Conservation (phyloP, 352 stramenopile genomes). For the Phytophthora syringae region DNA sequence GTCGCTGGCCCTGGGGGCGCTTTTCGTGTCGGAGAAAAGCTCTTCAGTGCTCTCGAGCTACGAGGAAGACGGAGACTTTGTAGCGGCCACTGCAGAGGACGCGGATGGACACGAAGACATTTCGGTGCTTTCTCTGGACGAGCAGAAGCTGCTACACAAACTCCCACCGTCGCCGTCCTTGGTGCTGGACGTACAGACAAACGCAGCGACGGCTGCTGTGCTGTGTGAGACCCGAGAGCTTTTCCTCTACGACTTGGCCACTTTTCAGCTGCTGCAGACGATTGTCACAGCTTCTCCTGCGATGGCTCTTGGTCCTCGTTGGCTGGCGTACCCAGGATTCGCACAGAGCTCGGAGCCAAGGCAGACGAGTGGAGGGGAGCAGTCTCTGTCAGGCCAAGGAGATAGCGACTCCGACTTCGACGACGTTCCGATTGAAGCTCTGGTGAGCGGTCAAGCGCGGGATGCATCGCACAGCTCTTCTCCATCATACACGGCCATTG, state of each 20-base stretch:
- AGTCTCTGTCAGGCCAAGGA: conserved; percentile 30
- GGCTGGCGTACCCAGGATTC: conserved; percentile 73
- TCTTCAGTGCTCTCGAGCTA: conserved; percentile 10
- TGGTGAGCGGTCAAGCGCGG: conserved; percentile 43
- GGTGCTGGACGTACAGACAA: conserved; percentile 76
- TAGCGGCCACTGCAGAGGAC: conserved; percentile 22
- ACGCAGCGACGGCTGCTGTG: conserved; percentile 55
- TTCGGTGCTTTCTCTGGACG: conserved; percentile 52
- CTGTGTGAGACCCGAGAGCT: conserved; percentile 77
- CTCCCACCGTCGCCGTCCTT: conserved; percentile 66
- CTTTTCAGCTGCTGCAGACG: conserved; percentile 49
- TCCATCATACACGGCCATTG: conserved; percentile 74
- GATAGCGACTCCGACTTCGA: conserved; percentile 62
- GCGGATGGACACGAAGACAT: conserved; percentile 56
- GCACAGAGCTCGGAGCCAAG: conserved; percentile 21
- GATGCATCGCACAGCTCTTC: conserved; percentile 36
- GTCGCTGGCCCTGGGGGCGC: conserved; percentile 33
- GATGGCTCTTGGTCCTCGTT: conserved; percentile 71
- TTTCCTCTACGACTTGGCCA: conserved; percentile 65
- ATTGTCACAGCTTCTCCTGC: conserved; percentile 62
- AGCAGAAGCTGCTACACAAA: conserved; percentile 59
- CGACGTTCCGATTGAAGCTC: conserved; percentile 44
- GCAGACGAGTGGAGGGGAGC: conserved; percentile 23
- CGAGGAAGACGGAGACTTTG: conserved; percentile 52
- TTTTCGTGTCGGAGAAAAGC: conserved; percentile 61